These are phyloP conservation scores for Ophiostoma ulmi DNA, from an alignment of 2,329 filamentous ascomycete genomes.

Conservation along the genomic window DNA sequence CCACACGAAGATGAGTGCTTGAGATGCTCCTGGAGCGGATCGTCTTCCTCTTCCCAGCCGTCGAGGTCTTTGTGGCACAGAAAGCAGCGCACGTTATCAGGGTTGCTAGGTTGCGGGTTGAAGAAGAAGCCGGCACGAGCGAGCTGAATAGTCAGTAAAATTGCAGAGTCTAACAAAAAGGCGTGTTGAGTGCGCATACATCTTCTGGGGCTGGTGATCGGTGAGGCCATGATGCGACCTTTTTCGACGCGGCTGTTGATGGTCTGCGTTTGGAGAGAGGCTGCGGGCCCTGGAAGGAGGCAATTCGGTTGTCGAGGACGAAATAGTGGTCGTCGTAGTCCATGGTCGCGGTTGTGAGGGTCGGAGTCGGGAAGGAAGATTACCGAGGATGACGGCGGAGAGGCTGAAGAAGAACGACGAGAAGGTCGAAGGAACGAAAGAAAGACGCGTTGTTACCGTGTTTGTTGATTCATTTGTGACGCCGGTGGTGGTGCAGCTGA, in stretches of 20 bases:
- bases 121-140: conserved; percentile 90
- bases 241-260: conserved; percentile 59
- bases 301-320: conserved; percentile 70
- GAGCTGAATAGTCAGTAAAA: conserved; percentile 50
- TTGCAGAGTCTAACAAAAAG: conserved; percentile 33
- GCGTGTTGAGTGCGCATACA: conserved; percentile 40
- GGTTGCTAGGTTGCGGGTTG: conserved; percentile 65
- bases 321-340: conserved; percentile 47
- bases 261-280: conserved; percentile 62
- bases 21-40: conserved; percentile 78
- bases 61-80: conserved; percentile 78
- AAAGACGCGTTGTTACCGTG: conserved; percentile 19
- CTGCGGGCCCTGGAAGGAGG: conserved; percentile 67
- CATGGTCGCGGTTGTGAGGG: conserved; percentile 27
- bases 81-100: conserved; percentile 88
- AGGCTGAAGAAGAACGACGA: neutral
- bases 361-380: neutral
- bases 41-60: conserved; percentile 85
- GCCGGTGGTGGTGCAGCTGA: neutral
- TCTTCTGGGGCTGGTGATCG: conserved; percentile 58
- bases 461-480: conserved; percentile 13
- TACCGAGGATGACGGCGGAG: neutral
- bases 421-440: neutral
- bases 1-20: conserved; percentile 77
- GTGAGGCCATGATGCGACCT: conserved; percentile 72